These are phyloP conservation scores for Aspergillus fumigatus DNA, from an alignment of 2,329 filamentous ascomycete species.

Conservation along the genomic window DNA sequence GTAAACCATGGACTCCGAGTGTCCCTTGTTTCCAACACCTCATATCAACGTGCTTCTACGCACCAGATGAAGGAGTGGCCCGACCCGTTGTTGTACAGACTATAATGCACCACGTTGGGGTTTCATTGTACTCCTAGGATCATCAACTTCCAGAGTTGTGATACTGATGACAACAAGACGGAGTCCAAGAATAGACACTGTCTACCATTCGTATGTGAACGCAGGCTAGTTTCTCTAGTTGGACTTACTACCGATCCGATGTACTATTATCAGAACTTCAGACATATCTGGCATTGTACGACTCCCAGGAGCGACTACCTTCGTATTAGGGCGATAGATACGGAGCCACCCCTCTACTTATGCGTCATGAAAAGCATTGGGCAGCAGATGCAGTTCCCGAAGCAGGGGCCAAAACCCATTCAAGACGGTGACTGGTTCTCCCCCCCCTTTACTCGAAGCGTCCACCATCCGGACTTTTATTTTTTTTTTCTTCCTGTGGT, in stretches of 20 bases:
- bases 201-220: neutral
- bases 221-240: neutral
- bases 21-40: neutral
- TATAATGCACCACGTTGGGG: neutral
- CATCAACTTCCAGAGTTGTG: neutral
- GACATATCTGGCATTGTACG: neutral
- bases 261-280: neutral
- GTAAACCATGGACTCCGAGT: neutral
- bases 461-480: neutral
- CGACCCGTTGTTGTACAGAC: neutral
- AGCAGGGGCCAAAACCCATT: conserved; percentile 19
- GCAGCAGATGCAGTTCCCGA: conserved; percentile 16
- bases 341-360: neutral
- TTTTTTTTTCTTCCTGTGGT: neutral
- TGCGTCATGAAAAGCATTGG: conserved; percentile 3
- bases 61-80: neutral
- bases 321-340: neutral
- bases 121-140: neutral
- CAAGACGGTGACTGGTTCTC: neutral
- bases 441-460: neutral
- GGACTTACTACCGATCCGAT: neutral
- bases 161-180: neutral
- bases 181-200: neutral
- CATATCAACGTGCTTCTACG: neutral
- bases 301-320: neutral